These are phyloP conservation scores for Apiospora phragmitis DNA, from an alignment of 2,329 filamentous ascomycete genomes.

Conservation along the genomic window DNA sequence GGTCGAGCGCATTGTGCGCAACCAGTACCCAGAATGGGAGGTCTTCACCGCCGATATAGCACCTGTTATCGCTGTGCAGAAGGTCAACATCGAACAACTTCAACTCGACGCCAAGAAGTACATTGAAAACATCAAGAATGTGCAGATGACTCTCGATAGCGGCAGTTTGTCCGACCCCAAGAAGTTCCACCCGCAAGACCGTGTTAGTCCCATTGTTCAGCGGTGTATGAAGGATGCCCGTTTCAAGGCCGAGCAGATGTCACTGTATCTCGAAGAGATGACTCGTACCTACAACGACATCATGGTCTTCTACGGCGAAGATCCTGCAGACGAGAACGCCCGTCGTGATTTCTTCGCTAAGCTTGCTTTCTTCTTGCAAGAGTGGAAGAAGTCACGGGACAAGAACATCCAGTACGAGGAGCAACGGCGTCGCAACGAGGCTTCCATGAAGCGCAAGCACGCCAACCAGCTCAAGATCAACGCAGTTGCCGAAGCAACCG, in stretches of 20 bases:
- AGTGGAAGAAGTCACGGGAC: constrained; percentile 95
- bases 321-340: constrained; percentile 87
- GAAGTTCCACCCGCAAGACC: constrained; percentile 97
- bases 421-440: constrained; percentile 80
- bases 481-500: constrained; percentile 40
- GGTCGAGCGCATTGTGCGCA: constrained; percentile 93
- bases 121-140: constrained; percentile 91
- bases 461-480: constrained; percentile 64
- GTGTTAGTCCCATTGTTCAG: constrained; percentile 88
- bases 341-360: constrained; percentile 94
- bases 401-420: constrained; percentile 90
- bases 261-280: constrained; percentile 93
- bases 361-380: constrained; percentile 82
- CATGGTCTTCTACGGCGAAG: constrained; percentile 95
- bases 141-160: constrained; percentile 87
- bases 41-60: constrained; percentile 81
- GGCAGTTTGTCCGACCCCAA: constrained; percentile 95
- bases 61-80: constrained; percentile 77
- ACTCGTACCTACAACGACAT: constrained; percentile 89
- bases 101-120: constrained; percentile 86
- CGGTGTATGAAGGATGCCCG: constrained; percentile 95
- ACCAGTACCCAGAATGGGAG: constrained; percentile 96
- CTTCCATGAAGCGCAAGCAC: constrained; percentile 88
- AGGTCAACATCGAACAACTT: constrained; percentile 93
- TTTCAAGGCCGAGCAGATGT: constrained; percentile 93